phyloP scores from a whole-genome alignment of 2,329 filamentous ascomycete species.

The Verticillium zaregamsianum region DNA sequence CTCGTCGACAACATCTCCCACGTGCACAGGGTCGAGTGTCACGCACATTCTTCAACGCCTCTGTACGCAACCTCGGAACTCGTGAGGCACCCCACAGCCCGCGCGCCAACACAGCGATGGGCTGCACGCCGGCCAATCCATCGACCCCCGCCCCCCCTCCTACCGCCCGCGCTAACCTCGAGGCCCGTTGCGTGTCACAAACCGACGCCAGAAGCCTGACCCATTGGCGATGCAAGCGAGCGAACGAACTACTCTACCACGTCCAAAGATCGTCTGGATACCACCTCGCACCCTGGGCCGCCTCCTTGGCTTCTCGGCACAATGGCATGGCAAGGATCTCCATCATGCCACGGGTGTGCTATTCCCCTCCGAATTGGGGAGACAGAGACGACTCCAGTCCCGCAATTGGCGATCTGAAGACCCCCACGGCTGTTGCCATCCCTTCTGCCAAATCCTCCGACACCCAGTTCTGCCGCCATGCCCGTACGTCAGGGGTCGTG shows the following conservation, averaged over 20 bases:
- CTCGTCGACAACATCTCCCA: background rate
- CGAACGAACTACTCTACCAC: background rate
- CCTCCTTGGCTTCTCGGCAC: background rate
- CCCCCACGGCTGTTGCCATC: background rate
- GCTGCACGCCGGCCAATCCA: background rate
- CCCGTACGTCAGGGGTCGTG: background rate
- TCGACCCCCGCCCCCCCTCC: background rate
- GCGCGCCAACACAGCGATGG: background rate
- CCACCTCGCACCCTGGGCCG: background rate
- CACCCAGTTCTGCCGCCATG: background rate
- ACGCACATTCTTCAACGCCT: background rate
- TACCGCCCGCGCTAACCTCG: background rate
- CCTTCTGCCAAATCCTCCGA: background rate
- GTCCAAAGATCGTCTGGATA: background rate
- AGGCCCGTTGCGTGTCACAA: background rate
- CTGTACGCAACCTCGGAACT: too few relatives aligned
- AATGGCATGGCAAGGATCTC: background rate
- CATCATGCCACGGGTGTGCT: background rate
- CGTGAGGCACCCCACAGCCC: background rate
- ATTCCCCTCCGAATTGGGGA: background rate
- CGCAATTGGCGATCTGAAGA: background rate
- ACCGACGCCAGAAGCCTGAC: background rate
- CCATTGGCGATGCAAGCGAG: background rate
- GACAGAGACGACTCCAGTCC: background rate
- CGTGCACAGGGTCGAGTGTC: background rate